Conservation (phyloP, 345 rosid species). For the Dipteronia sinensis region DNA sequence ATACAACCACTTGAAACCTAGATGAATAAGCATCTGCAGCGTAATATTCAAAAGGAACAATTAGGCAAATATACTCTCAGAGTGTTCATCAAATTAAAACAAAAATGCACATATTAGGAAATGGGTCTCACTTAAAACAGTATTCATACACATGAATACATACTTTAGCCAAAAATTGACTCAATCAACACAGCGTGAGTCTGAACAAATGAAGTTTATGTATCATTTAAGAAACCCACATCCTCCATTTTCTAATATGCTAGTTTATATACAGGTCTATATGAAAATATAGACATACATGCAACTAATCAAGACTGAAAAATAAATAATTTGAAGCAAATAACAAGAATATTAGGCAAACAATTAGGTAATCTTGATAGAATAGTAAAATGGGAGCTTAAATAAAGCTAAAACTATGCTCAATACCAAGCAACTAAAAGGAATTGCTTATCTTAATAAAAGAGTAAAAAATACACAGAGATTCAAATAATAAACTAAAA, state of each 20-base stretch:
- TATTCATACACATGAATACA: neutral
- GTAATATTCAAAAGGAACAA: neutral
- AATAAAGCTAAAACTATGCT: neutral
- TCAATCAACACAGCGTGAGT: neutral
- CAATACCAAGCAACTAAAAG: neutral
- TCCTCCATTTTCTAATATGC: neutral
- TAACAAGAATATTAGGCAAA: neutral
- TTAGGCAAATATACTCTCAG: slow-evolving; percentile 9
- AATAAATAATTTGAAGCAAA: neutral
- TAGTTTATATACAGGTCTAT: neutral
- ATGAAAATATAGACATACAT: neutral
- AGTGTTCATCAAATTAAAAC: neutral
- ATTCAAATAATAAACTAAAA: neutral
- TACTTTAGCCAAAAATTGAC: neutral
- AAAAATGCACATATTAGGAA: neutral
- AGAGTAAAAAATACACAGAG: neutral
- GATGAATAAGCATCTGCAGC: neutral
- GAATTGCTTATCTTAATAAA: neutral
- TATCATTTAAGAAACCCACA: slow-evolving; percentile 10
- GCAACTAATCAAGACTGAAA: neutral
- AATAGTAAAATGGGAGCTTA: slow-evolving; percentile 7
- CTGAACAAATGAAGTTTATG: neutral
- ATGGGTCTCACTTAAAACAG: slow-evolving; percentile 12
- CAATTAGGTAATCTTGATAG: neutral
- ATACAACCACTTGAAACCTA: neutral